These are phyloP conservation scores for Penicillium bovifimosum DNA, from an alignment of 495 filamentous ascomycete genomes.

Conservation along the genomic window DNA sequence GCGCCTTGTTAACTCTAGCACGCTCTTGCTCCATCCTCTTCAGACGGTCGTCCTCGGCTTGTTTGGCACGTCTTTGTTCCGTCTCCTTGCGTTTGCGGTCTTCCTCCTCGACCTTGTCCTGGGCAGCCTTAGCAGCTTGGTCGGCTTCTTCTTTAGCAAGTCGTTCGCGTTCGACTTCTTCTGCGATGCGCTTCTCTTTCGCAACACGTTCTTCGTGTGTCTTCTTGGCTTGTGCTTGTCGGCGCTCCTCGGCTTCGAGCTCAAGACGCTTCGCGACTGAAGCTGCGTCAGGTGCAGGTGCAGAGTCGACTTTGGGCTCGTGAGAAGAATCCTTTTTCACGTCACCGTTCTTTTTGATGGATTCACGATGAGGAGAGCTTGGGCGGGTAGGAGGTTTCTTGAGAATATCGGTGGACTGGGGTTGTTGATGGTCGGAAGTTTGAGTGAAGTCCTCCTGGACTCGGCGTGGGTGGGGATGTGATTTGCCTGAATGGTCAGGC, in stretches of 20 bases:
- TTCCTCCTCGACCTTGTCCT: conserved; percentile 48
- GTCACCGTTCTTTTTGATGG: conserved; percentile 24
- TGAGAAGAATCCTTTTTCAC: conserved; percentile 23
- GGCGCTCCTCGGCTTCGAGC: conserved; percentile 37
- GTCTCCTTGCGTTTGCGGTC: conserved; percentile 48
- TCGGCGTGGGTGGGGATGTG: conserved; percentile 21
- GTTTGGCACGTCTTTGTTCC: conserved; percentile 47
- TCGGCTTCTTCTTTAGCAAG: conserved; percentile 41
- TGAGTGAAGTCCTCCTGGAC: conserved; percentile 19
- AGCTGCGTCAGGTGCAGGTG: conserved; percentile 31
- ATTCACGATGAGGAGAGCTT: conserved; percentile 13
- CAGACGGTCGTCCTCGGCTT: conserved; percentile 50
- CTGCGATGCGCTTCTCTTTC: conserved; percentile 28
- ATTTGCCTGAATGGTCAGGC: conserved; percentile 21
- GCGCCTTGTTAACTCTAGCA: conserved; percentile 40
- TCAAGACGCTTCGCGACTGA: conserved; percentile 29
- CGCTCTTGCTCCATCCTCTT: conserved; percentile 56
- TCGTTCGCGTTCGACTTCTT: conserved; percentile 45
- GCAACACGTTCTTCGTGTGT: conserved; percentile 19
- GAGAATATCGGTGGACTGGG: conserved; percentile 9
- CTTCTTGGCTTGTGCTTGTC: conserved; percentile 25
- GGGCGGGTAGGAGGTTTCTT: conserved; percentile 16
- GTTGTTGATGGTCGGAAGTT: conserved; percentile 8
- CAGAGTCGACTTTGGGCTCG: conserved; percentile 21
- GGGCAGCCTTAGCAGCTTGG: conserved; percentile 36